Evolutionary conservation across 2,329 filamentous ascomycete genomes (phyloP), one percentile per base, ranked within the genome.

Genomic region (Penicillium fuscoglaucum): DNA sequence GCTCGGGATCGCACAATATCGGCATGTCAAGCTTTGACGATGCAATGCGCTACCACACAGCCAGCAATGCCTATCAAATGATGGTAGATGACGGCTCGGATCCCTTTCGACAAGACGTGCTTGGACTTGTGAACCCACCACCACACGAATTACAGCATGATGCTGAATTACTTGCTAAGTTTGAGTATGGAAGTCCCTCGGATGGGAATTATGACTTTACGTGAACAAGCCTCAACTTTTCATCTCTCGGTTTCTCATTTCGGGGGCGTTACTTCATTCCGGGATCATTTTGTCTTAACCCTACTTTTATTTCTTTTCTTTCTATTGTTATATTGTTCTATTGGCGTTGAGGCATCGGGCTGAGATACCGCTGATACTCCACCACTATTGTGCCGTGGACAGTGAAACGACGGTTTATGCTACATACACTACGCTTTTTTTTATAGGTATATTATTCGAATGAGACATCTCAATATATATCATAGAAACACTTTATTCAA

Each of bases 1-100:
- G 67, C 4, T 70, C 73, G 21, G 66, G 65, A 6, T 54, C 69
- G 1, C 72, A 75, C 39, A 66, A 59, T 41, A 61, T 78, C 49
- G 64, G 68, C 24, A 68, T 72, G 43, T 58, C 69, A 5, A 71
- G 68, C 45, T 78, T 77, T 61, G 74, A 76, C 39, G 74, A 75
- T 43, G 66, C 73, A 24, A 69, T 77, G 57, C 73, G 75, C 26
- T 73, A 74, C 50, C 73, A 75, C 52, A 66, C 71, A 15, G 64
- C 70, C 10, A 68, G 57, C 49, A 72, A 72, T 52, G 75, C 75
- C 39, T 78, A 77, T 56, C 74, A 76, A 57, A 74, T 77, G 66
- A 75, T 77, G 70, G 74, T 77, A 24, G 74, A 77, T 41, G 75
- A 77, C 52, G 68, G 70, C 9, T 73, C 75, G 15, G 74, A 76